Conservation (phyloP, 345 rosid species). For the Corchorus capsularis region DNA sequence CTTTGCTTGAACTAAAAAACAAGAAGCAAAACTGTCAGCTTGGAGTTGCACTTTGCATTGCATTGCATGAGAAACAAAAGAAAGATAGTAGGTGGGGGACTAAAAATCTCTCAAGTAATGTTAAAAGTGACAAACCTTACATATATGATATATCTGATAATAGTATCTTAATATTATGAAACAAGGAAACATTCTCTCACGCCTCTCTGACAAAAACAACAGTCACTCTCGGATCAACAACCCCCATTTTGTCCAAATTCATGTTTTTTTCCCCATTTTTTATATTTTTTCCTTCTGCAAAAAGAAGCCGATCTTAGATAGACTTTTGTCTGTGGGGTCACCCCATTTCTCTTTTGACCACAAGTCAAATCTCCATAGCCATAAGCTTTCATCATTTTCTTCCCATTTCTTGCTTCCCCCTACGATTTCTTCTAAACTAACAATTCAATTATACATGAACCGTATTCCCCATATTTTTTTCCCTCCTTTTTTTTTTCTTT, state of each 20-base stretch:
- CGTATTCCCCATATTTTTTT: slow-evolving; percentile 41
- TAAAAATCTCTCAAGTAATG: slow-evolving; percentile 13
- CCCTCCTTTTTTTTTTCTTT: slow-evolving; percentile 39
- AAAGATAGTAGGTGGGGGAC: slow-evolving; percentile 12
- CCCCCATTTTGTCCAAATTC: slow-evolving; percentile 12
- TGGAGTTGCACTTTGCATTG: not conserved
- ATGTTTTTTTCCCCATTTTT: not conserved
- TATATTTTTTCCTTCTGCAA: not conserved
- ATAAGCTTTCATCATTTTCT: not conserved
- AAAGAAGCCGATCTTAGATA: slow-evolving; percentile 31
- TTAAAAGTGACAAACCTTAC: slow-evolving; percentile 2
- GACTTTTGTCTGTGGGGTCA: slow-evolving; percentile 34
- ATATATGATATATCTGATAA: not conserved
- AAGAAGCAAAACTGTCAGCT: not conserved
- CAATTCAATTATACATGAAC: not conserved
- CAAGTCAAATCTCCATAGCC: slow-evolving; percentile 28
- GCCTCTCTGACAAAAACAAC: slow-evolving; percentile 34
- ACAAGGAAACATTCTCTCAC: slow-evolving; percentile 41
- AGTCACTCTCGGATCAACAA: slow-evolving; percentile 40
- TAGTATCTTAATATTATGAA: slow-evolving; percentile 5
- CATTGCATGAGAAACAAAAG: slow-evolving; percentile 6
- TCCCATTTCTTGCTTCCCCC: too few species aligned
- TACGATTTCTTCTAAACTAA: not conserved
- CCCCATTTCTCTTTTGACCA: slow-evolving; percentile 40
- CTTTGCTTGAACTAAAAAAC: too few species aligned